Base-by-base conservation (phyloP, 306 rosid species). In the Corylus americana region DNA sequence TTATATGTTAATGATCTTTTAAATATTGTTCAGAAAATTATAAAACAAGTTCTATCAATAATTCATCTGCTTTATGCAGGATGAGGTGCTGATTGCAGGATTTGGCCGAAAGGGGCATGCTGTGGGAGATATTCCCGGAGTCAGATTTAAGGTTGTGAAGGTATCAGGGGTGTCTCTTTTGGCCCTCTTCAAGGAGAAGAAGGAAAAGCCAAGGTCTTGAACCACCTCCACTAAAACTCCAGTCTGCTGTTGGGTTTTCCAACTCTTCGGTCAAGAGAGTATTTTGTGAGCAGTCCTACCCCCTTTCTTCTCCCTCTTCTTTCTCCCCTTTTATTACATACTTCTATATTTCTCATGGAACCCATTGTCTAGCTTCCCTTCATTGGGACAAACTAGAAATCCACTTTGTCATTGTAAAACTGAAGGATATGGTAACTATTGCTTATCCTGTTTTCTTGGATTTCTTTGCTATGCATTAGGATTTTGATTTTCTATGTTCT, bases 121-220 rank as follows among this genome's bases (percentile, higher is more conserved):
- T 5, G 45, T 42, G 1, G 91, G 94, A 69, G 94, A 90, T 90
- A 88, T 90, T 83, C 91, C 94, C 1, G 94, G 91, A 74, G 91
- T 90, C 20, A 77, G 88, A 72, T 90, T 90, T 66, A 90, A 90
- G 86, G 94, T 86, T 77, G 94, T 90, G 66, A 90, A 90, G 86
- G 91, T 88, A 58, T 90, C 91, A 0, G 89, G 93, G 4, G 89
- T 90, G 50, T 90, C 94, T 44, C 91, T 90, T 55, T 68, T 88
- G 22, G 91, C 93, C 50, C 87, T 90, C 63, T 90, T 88, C 83
- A 88, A 88, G 81, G 91, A 90, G 81, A 90, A 87, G 83, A 86
- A 90, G 87, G 88, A 90, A 85, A 42, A 42, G 45, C 45, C 94
- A 16, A 88, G 92, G 83, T 88, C 94, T 77, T 88, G 53, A 86